These are phyloP conservation scores for Rhizoclosmatium sp. DNA, from an alignment of 192 early-diverging fungal species.

Conservation along the genomic window DNA sequence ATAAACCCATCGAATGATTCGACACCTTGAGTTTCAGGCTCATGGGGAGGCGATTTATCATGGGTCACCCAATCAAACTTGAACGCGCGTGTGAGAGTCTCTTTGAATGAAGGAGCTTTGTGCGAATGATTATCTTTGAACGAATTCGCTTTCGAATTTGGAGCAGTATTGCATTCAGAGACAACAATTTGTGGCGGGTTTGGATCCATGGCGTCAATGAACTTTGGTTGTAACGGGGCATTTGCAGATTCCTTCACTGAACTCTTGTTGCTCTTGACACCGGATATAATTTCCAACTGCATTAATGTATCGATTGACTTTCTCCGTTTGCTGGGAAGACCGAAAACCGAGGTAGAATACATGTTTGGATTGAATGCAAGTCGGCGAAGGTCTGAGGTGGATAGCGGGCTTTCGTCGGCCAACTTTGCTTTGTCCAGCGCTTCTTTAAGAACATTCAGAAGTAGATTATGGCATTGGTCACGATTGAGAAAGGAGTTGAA, in stretches of 20 bases:
- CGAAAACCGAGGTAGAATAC: not conserved
- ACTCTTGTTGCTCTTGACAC: not conserved
- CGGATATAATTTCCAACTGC: not conserved
- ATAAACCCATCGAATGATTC: conserved; percentile 28
- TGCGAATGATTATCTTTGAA: too few species aligned
- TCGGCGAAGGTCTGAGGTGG: not conserved
- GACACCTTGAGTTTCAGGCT: not conserved
- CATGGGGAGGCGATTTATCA: not conserved
- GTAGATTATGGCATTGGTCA: not conserved
- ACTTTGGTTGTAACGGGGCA: not conserved
- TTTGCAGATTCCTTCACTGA: not conserved
- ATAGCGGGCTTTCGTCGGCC: not conserved
- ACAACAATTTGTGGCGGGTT: not conserved
- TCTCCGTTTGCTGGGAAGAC: not conserved
- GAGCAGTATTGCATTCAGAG: too few species aligned
- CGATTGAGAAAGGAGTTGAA: conserved; percentile 21
- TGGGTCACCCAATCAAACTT: too few species aligned
- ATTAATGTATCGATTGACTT: not conserved
- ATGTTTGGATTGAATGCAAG: not conserved
- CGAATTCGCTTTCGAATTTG: too few species aligned
- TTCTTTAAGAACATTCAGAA: not conserved
- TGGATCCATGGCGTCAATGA: not conserved
- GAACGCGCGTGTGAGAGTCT: too few species aligned
- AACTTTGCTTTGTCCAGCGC: not conserved
- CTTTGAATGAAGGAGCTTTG: too few species aligned